Evolutionary conservation across 1,284 basidiomycete species (phyloP), one percentile per base, ranked within the genome.

Genomic region (Sutorius eximius): DNA sequence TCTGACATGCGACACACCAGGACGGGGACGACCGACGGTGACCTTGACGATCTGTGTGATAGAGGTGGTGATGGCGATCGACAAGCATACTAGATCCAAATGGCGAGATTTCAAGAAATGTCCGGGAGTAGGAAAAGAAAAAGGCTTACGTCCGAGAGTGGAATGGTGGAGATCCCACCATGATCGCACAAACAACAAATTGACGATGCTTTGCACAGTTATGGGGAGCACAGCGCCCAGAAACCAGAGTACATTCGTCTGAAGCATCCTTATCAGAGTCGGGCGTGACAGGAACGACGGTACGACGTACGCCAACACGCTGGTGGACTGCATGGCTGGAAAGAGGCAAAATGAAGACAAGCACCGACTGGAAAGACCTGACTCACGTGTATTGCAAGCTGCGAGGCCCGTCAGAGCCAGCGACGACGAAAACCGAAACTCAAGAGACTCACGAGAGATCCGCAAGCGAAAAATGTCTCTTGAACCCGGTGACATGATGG

Each of bases 101-200:
- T 34, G 13, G 11, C 18, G 5, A 13, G 18, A 41, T 15, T 20
- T 53, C n/a, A 48, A 32, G 6, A 22, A 30, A 29, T 9, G 4
- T 16, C 12, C 22, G 1, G 22, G 2, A 1, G 22, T 2, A 22
- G 42, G 3, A 30, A 34, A 20, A 16, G 12, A 36, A 47, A 29
- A 6, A 7, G 12, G 68, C 77, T 56, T 53, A 82, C 82, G 67
- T 3, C 87, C 87, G 10, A 89, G 76, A 27, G 82, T 66, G 42
- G 82, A 77, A 57, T 81, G 82, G 69, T 92, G 89, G 22, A 84
- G 70, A 61, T 91, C 89, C 86, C 87, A 89, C 65, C 80, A 77
- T 1, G 78, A 82, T 8, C 83, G 75, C 3, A 81, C 65, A n/a
- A 84, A 75, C 11, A 82, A 52, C 5, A 78, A 18, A 47, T 83